phyloP scores from a whole-genome alignment of 1,284 basidiomycete genomes.

The Wolfiporia cocos region DNA sequence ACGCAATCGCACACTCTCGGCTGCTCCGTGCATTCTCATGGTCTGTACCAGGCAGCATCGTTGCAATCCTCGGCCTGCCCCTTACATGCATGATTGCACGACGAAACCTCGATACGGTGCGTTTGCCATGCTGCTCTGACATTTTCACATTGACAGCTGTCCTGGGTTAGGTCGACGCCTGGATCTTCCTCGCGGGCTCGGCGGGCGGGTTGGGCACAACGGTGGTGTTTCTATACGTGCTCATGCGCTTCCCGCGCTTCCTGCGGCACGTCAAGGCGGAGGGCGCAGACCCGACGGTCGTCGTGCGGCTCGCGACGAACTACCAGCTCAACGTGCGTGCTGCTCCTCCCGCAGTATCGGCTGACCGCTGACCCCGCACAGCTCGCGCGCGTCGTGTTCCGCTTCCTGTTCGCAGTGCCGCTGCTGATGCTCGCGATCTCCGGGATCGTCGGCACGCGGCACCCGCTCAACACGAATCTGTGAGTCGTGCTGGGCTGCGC shows the following conservation, averaged over 20 bases:
- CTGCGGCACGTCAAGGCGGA: conserved; percentile 60
- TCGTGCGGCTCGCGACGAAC: conserved; percentile 63
- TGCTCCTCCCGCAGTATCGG: background rate
- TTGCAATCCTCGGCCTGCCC: conserved; percentile 62
- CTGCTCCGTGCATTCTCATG: too few species aligned
- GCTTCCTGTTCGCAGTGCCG: conserved; percentile 64
- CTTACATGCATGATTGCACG: conserved; percentile 54
- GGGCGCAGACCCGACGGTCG: conserved; percentile 63
- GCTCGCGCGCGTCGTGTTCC: conserved; percentile 59
- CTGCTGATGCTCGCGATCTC: conserved; percentile 59
- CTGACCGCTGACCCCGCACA: conserved; percentile 26
- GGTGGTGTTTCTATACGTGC: conserved; percentile 59
- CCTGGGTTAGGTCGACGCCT: conserved; percentile 49
- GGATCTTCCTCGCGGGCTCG: conserved; percentile 65
- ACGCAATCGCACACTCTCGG: too few species aligned
- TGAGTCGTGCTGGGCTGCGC: conserved; percentile 34
- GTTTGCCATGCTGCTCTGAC: conserved; percentile 12
- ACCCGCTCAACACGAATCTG: conserved; percentile 45
- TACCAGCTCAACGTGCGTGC: conserved; percentile 67
- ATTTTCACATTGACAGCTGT: background rate
- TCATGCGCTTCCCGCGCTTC: conserved; percentile 61
- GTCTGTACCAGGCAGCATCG: conserved; percentile 43
- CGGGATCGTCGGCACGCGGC: conserved; percentile 38
- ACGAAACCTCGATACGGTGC: conserved; percentile 47
- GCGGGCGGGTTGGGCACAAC: conserved; percentile 58